phyloP scores from a whole-genome alignment of 306 rosid species.

The Acacia confusa region DNA sequence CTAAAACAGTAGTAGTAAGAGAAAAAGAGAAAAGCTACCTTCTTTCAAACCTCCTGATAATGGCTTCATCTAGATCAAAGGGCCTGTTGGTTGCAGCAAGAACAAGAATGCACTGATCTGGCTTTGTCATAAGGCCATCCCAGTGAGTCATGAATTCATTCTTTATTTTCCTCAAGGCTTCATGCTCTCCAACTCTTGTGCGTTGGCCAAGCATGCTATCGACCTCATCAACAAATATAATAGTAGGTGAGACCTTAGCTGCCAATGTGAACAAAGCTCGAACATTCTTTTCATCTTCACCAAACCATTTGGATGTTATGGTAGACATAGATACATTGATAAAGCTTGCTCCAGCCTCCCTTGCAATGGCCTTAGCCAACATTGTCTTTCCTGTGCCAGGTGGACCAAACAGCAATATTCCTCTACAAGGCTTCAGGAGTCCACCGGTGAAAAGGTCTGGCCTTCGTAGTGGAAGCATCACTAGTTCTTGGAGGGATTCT shows the following conservation, averaged over 20 bases:
- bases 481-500: slow-evolving; percentile 96
- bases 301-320: slow-evolving; percentile 97
- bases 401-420: slow-evolving; percentile 89
- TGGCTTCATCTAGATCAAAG: slow-evolving; percentile 96
- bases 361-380: slow-evolving; percentile 97
- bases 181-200: slow-evolving; percentile 94
- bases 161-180: slow-evolving; percentile 97
- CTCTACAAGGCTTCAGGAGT: slow-evolving; percentile 90
- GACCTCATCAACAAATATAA: slow-evolving; percentile 95
- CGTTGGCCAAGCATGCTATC: slow-evolving; percentile 99
- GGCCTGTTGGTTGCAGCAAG: slow-evolving; percentile 99
- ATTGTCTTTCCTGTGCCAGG: slow-evolving; percentile 99
- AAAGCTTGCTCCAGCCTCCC: slow-evolving; percentile 97
- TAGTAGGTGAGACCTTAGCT: slow-evolving; percentile 90
- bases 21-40: slow-evolving; percentile 47
- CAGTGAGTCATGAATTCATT: slow-evolving; percentile 94
- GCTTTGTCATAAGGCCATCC: slow-evolving; percentile 89
- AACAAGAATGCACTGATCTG: slow-evolving; percentile 82
- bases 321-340: slow-evolving; percentile 98
- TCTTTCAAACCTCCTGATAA: slow-evolving; percentile 89
- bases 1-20: slow-evolving; percentile 3
- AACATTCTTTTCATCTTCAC: slow-evolving; percentile 97
- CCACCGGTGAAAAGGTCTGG: slow-evolving; percentile 98
- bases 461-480: slow-evolving; percentile 92
- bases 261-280: slow-evolving; percentile 93